These are phyloP conservation scores for Fusarium praegraminearum DNA, from an alignment of 2,329 filamentous ascomycete genomes.

Conservation along the genomic window DNA sequence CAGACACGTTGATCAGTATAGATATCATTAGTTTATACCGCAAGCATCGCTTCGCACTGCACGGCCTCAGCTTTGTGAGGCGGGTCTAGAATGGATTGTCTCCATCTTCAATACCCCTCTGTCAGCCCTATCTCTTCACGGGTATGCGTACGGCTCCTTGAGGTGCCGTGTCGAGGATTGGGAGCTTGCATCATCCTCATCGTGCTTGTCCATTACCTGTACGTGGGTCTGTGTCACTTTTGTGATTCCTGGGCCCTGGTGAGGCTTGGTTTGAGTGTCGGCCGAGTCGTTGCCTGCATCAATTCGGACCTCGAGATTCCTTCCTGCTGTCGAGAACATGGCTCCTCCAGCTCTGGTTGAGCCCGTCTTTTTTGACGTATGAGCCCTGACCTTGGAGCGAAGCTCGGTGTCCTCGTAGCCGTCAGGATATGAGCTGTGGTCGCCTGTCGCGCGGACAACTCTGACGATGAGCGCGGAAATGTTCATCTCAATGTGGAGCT, in stretches of 20 bases:
- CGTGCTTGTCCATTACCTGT: slow-evolving; percentile 29
- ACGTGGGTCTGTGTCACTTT: slow-evolving; percentile 43
- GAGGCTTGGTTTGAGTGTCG: background rate
- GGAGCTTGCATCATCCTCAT: slow-evolving; percentile 40
- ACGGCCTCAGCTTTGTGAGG: background rate
- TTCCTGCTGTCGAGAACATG: slow-evolving; percentile 20
- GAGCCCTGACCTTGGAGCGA: slow-evolving; percentile 24
- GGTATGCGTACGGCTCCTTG: slow-evolving; percentile 23
- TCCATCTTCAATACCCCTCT: background rate
- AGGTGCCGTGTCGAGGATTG: slow-evolving; percentile 41
- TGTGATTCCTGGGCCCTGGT: slow-evolving; percentile 34
- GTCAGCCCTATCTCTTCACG: slow-evolving; percentile 1
- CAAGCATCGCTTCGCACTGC: background rate
- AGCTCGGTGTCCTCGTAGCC: slow-evolving; percentile 33
- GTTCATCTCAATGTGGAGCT: slow-evolving; percentile 45
- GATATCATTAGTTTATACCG: background rate
- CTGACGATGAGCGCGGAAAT: slow-evolving; percentile 42
- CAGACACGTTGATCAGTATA: background rate
- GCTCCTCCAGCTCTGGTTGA: background rate
- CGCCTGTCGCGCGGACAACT: slow-evolving; percentile 43
- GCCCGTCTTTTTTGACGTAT: background rate
- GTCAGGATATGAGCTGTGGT: slow-evolving; percentile 34
- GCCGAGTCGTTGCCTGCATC: slow-evolving; percentile 9
- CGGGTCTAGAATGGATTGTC: background rate
- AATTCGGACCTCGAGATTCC: slow-evolving; percentile 29